Conservation (phyloP, 2,329 filamentous ascomycete species). For the Chalara sp. region DNA sequence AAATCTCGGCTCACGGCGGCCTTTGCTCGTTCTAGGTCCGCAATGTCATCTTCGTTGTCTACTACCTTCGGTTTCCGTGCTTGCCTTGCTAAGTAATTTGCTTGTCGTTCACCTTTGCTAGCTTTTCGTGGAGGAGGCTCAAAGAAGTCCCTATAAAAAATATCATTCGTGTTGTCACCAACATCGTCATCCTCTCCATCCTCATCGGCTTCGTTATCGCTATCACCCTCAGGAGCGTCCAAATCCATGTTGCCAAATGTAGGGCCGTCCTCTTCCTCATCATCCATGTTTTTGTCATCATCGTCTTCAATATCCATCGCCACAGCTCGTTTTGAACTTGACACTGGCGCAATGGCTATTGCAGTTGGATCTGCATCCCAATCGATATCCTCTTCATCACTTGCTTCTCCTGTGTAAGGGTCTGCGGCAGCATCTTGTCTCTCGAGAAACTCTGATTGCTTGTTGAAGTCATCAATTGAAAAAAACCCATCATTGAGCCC, state of each 20-base stretch:
- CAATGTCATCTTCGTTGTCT: slow-evolving; percentile 44
- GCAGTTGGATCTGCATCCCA: slow-evolving; percentile 75
- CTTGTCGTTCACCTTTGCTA: slow-evolving; percentile 42
- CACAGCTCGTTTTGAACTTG: slow-evolving; percentile 25
- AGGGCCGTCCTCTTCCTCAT: slow-evolving; percentile 69
- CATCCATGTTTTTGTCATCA: slow-evolving; percentile 43
- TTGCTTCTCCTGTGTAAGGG: slow-evolving; percentile 64
- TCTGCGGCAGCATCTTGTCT: slow-evolving; percentile 75
- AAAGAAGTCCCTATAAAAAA: slow-evolving; percentile 92
- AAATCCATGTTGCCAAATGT: slow-evolving; percentile 78
- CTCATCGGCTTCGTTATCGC: slow-evolving; percentile 55
- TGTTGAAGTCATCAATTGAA: slow-evolving; percentile 96
- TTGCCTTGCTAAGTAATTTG: slow-evolving; percentile 30
- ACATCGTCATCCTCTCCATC: slow-evolving; percentile 50
- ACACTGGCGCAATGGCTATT: slow-evolving; percentile 21
- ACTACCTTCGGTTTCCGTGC: slow-evolving; percentile 31
- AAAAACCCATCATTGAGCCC: slow-evolving; percentile 97
- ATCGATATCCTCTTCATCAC: slow-evolving; percentile 81
- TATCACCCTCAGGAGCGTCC: slow-evolving; percentile 63
- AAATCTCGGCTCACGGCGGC: slow-evolving; percentile 81
- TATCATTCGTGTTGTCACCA: slow-evolving; percentile 70
- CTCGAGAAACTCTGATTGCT: slow-evolving; percentile 83
- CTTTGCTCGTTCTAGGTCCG: slow-evolving; percentile 76
- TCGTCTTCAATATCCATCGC: slow-evolving; percentile 28
- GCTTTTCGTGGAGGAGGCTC: slow-evolving; percentile 72